Conservation (phyloP, 1,139 yeast species). For the Debaryomyces fabryi region DNA sequence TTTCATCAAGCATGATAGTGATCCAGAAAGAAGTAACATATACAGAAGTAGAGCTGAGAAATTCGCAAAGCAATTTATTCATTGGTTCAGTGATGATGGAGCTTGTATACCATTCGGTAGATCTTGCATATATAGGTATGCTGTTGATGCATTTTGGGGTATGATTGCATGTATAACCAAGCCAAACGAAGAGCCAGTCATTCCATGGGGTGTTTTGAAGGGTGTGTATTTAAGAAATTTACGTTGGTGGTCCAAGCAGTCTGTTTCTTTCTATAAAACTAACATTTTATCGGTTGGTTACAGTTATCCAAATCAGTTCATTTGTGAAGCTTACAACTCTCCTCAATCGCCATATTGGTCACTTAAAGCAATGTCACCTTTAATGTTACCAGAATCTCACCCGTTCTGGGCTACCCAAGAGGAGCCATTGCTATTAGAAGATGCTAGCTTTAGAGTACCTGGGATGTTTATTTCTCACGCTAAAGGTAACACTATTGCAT, state of each 20-base stretch:
- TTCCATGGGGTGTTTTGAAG: slow-evolving; percentile 25
- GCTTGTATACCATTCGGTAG: slow-evolving; percentile 30
- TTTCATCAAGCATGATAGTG: slow-evolving; percentile 14
- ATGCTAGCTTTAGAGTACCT: slow-evolving; percentile 7
- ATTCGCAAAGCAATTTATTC: slow-evolving; percentile 22
- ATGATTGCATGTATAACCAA: slow-evolving; percentile 21
- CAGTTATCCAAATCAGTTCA: slow-evolving; percentile 26
- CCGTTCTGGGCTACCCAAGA: slow-evolving; percentile 20
- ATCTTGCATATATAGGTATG: slow-evolving; percentile 28
- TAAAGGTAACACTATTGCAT: slow-evolving; percentile 23
- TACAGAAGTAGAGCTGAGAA: slow-evolving; percentile 20
- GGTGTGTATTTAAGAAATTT: slow-evolving; percentile 24
- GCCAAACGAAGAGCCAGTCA: slow-evolving; percentile 13
- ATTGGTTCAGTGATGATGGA: slow-evolving; percentile 27
- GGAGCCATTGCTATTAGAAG: slow-evolving; percentile 11
- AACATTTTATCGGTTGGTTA: slow-evolving; percentile 27
- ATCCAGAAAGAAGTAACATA: slow-evolving; percentile 15
- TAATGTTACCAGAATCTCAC: slow-evolving; percentile 16
- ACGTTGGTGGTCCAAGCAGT: slow-evolving; percentile 31
- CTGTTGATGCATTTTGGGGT: slow-evolving; percentile 30
- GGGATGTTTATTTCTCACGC: slow-evolving; percentile 24
- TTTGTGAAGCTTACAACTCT: slow-evolving; percentile 30
- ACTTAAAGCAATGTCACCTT: slow-evolving; percentile 25
- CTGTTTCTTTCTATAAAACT: slow-evolving; percentile 20
- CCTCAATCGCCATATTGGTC: slow-evolving; percentile 34